Evolutionary conservation across 2,329 filamentous ascomycete genomes (phyloP), one percentile per base, ranked within the genome.

Genomic region (Aspergillus carbonarius): DNA sequence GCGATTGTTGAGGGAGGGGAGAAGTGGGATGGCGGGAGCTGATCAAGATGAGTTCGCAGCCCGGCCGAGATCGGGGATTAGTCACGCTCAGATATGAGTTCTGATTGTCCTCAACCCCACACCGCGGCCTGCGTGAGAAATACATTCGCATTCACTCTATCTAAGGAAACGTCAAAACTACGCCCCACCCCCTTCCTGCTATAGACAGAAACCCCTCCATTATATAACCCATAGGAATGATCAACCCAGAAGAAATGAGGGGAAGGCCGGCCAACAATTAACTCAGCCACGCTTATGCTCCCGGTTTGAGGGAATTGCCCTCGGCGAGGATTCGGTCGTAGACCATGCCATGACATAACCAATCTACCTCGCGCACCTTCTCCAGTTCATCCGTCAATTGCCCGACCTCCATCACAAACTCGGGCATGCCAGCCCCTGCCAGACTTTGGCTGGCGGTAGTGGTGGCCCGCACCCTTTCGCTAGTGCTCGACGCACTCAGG

Each of bases 361-460:
- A 81, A 67, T 88, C 85, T 5, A 88, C 84, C 61, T 82, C 81
- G 40, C 82, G 79, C 5, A 88, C 76, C 64, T 81, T 81, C 61
- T 82, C 79, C 55, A 88, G 67, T 61, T 81, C 76, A 27, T 87
- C 84, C 15, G 86, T 85, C 48, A 88, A 76, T 42, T 82, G 80
- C 1, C 83, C 82, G 18, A 88, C 83, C 59, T 85, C 82, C 23
- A 72, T 78, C 9, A 85, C 81, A 65, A 88, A 87, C 64, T 88
- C 86, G 0, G 84, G 81, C 72, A 88, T 81, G 4, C 86, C 86
- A 13, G 82, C 83, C 1, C 79, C 79, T 5, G 85, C 84, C 42
- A 88, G 74, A 8, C 81, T 81, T 60, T 87, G 84, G 12, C 80
- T 83, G 7, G 86, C 85, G 1, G 81, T 82, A 32, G 80, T 84